phyloP scores from a whole-genome alignment of 441 rosid genomes.

The Theobroma grandiflorum region DNA sequence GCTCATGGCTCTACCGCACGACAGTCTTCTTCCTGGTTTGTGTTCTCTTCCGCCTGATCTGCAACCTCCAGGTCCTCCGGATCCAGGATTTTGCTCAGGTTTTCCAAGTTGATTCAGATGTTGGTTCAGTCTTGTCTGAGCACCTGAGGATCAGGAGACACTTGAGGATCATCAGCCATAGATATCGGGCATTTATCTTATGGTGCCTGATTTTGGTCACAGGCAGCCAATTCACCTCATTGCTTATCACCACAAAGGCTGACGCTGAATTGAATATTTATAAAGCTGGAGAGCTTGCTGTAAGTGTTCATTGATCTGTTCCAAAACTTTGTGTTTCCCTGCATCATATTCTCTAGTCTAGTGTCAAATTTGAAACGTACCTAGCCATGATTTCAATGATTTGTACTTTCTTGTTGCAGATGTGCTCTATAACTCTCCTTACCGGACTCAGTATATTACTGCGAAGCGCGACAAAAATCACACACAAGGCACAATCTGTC shows the following conservation, averaged over 20 bases:
- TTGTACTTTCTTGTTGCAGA: slow-evolving; percentile 46
- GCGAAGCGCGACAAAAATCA: slow-evolving; percentile 88
- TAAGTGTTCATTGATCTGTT: slow-evolving; percentile 34
- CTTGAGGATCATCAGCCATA: slow-evolving; percentile 85
- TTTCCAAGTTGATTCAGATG: slow-evolving; percentile 78
- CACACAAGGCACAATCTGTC: slow-evolving; percentile 88
- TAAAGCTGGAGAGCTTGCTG: slow-evolving; percentile 87
- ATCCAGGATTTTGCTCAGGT: slow-evolving; percentile 84
- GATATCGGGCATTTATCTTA: slow-evolving; percentile 73
- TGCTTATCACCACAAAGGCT: slow-evolving; percentile 77
- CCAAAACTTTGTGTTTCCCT: background rate
- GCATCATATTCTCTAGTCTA: background rate
- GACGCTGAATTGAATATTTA: slow-evolving; percentile 58
- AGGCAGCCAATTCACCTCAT: slow-evolving; percentile 83
- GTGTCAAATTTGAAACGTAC: background rate
- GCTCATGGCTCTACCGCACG: slow-evolving; percentile 91
- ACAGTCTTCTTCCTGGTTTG: slow-evolving; percentile 81
- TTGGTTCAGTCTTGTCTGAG: slow-evolving; percentile 70
- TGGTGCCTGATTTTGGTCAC: slow-evolving; percentile 73
- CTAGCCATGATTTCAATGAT: background rate
- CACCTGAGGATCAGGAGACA: slow-evolving; percentile 87
- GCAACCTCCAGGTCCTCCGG: slow-evolving; percentile 91
- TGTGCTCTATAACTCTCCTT: slow-evolving; percentile 80
- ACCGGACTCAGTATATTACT: slow-evolving; percentile 66
- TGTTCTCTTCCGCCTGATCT: slow-evolving; percentile 82